These are phyloP conservation scores for Chiua sp. DNA, from an alignment of 1,284 basidiomycete genomes.

Conservation along the genomic window DNA sequence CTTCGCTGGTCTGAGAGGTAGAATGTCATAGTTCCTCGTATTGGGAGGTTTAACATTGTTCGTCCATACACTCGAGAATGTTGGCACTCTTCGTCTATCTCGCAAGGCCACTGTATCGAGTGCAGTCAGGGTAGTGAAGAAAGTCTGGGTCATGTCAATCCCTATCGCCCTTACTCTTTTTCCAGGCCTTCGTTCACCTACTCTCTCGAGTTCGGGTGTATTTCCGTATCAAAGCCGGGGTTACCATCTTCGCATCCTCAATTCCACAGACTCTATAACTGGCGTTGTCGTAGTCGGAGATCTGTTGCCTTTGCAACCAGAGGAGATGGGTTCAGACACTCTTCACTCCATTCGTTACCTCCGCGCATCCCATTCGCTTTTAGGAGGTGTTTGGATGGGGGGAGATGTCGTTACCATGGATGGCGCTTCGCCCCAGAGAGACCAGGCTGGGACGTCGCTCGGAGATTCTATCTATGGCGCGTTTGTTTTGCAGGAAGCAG, in stretches of 20 bases:
- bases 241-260: slow-evolving; percentile 71
- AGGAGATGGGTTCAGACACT: slow-evolving; percentile 28
- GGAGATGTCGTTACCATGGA: slow-evolving; percentile 50
- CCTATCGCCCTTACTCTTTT: slow-evolving; percentile 42
- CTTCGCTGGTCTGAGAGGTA: slow-evolving; percentile 2
- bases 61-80: slow-evolving; percentile 19
- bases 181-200: slow-evolving; percentile 52
- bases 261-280: slow-evolving; percentile 72
- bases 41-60: slow-evolving; percentile 24
- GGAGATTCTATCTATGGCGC: slow-evolving; percentile 85
- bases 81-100: neutral
- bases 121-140: slow-evolving; percentile 1
- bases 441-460: slow-evolving; percentile 57
- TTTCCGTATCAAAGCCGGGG: slow-evolving; percentile 58
- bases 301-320: slow-evolving; percentile 46
- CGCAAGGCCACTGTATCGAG: slow-evolving; percentile 1
- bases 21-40: slow-evolving; percentile 27
- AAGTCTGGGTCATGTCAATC: slow-evolving; percentile 31
- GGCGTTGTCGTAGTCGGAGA: slow-evolving; percentile 84
- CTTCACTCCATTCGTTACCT: slow-evolving; percentile 76
- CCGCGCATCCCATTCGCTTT: slow-evolving; percentile 85
- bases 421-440: slow-evolving; percentile 47
- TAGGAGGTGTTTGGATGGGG: slow-evolving; percentile 89
- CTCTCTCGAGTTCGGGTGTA: slow-evolving; percentile 57
- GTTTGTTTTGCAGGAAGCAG: slow-evolving; percentile 87